Base-by-base conservation (phyloP, 2,329 filamentous ascomycete genomes). In the Ceratocystiopsis minuta region DNA sequence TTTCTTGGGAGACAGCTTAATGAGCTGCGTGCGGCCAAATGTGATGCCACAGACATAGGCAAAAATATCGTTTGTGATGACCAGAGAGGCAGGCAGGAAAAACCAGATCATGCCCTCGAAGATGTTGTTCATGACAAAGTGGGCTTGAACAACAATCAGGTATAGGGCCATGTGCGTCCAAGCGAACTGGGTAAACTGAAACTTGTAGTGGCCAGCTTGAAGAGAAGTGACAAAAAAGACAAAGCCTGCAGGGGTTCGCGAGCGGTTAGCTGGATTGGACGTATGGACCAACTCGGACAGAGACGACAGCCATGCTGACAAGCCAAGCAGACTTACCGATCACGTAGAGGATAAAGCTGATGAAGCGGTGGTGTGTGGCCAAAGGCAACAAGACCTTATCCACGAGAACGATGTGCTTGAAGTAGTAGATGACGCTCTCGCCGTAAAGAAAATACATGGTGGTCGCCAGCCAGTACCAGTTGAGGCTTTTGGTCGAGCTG, bases 41-140 rank as follows among this genome's bases (percentile, higher is more conserved):
- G 87, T 88, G 56, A 98, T 96, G 46, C 90, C 90, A 59, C 87
- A 95, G 47, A 98, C 77, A 59, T 98, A 98, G 53, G 90, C 90
- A 54, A 92, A 96, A 49, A 98, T 98, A 57, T 98, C 90, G 60
- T 98, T 98, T 49, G 84, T 95, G 57, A 98, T 94, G 58, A 98
- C 90, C 52, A 98, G 73, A 41, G 85, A 80, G 9, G 85, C 87
- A 9, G 90, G 90, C 37, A 98, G 65, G 71, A 96, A 95, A 69
- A 98, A 96, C 90, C 90, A 98, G 58, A 98, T 93, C 82, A 98
- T 86, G 64, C 90, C 90, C 64, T 98, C 90, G 53, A 98, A 92
- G 50, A 98, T 81, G 62, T 98, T 98, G 71, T 98, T 98, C 84
- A 98, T 96, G 64, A 96, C 85, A 60, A 98, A 98, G 60, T 98